These are phyloP conservation scores for Torulaspora pretoriensis DNA, from an alignment of 1,139 yeast species.

Conservation along the genomic window DNA sequence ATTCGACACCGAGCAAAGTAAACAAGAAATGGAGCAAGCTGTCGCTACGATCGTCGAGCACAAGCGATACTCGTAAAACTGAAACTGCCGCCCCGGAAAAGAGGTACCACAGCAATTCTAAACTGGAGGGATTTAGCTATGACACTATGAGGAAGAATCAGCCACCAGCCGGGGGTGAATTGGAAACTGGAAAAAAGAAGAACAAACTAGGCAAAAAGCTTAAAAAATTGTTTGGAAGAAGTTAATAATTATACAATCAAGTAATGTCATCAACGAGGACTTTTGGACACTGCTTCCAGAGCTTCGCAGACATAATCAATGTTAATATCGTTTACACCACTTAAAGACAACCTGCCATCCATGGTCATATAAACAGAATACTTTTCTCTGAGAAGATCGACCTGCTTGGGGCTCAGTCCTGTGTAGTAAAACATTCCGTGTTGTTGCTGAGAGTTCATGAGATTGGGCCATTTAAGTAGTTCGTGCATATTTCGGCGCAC, in stretches of 20 bases:
- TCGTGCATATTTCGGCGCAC: slow-evolving; percentile 57
- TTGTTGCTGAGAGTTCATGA: slow-evolving; percentile 54
- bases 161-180: background rate
- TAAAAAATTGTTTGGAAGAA: slow-evolving; percentile 57
- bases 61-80: slow-evolving; percentile 7
- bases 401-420: slow-evolving; percentile 70
- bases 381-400: slow-evolving; percentile 60
- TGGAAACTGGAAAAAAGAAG: slow-evolving; percentile 41
- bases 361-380: slow-evolving; percentile 78
- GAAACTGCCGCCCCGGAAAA: slow-evolving; percentile 8
- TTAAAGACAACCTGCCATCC: slow-evolving; percentile 89
- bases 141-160: slow-evolving; percentile 2
- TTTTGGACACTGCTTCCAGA: slow-evolving; percentile 16
- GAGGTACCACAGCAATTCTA: slow-evolving; percentile 12
- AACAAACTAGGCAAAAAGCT: slow-evolving; percentile 50
- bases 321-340: slow-evolving; percentile 78
- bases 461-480: slow-evolving; percentile 78
- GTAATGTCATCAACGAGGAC: background rate
- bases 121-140: slow-evolving; percentile 5
- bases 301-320: slow-evolving; percentile 52
- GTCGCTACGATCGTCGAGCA: slow-evolving; percentile 26
- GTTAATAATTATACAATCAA: background rate
- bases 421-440: slow-evolving; percentile 97
- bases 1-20: slow-evolving; percentile 13
- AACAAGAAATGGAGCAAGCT: slow-evolving; percentile 21